These are phyloP conservation scores for Hemileccinum rubropunctum DNA, from an alignment of 768 basidiomycete species.

Conservation along the genomic window DNA sequence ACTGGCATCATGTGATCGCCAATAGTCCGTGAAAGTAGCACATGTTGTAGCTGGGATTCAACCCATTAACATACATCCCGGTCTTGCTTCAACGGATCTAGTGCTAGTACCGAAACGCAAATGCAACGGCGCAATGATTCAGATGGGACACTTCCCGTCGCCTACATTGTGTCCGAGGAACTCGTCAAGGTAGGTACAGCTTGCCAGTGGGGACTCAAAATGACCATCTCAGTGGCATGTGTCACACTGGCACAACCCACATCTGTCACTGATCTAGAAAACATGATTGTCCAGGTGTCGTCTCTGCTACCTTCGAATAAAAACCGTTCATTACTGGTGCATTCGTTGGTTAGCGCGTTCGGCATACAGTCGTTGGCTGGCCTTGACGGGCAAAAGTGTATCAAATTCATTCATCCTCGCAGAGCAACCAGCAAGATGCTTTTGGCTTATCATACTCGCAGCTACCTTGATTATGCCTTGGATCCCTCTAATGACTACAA, in stretches of 20 bases:
- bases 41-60: no score
- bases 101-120: not conserved
- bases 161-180: conserved; percentile 58
- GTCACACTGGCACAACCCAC: no score
- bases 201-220: no score
- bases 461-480: conserved; percentile 64
- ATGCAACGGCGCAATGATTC: conserved; percentile 11
- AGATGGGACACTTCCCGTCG: conserved; percentile 24
- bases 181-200: conserved; percentile 44
- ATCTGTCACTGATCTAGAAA: not conserved
- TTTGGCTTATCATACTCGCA: conserved; percentile 62
- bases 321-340: conserved; percentile 63
- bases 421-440: conserved; percentile 60
- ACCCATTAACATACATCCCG: no score
- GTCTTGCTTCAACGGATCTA: no score
- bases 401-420: conserved; percentile 50
- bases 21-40: no score
- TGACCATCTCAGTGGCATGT: no score
- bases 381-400: conserved; percentile 19
- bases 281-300: conserved; percentile 32
- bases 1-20: no score
- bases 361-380: conserved; percentile 42
- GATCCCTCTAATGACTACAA: conserved; percentile 30
- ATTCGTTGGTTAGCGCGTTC: conserved; percentile 55
- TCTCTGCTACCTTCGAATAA: conserved; percentile 68